Evolutionary conservation across 2,329 filamentous ascomycete genomes (phyloP).

Genomic region (Ceratocystis colombiana): DNA sequence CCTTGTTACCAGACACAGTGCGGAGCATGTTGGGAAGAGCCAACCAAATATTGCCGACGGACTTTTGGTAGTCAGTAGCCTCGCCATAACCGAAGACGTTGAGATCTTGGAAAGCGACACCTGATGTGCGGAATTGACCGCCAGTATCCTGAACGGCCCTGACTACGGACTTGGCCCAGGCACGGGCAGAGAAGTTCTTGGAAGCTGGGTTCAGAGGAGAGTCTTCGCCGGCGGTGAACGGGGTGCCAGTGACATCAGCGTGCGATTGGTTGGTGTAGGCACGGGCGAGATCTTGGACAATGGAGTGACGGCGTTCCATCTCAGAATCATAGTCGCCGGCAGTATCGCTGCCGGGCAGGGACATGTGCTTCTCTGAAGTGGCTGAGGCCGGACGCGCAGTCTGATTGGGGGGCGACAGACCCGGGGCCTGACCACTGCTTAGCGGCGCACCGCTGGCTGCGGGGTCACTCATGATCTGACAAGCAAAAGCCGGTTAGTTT

Average conservation of each 20-base stretch:
- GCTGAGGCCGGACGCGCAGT: constrained; percentile 13
- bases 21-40: constrained; percentile 38
- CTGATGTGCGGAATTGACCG: constrained; percentile 48
- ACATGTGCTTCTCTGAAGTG: constrained; percentile 24
- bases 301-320: constrained; percentile 42
- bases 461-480: constrained; percentile 17
- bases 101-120: constrained; percentile 56
- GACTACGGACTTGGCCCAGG: constrained; percentile 53
- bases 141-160: constrained; percentile 44
- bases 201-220: constrained; percentile 47
- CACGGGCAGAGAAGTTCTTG: constrained; percentile 43
- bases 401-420: constrained; percentile 10
- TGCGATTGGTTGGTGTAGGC: constrained; percentile 44
- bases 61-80: constrained; percentile 60
- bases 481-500: neutral
- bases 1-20: constrained; percentile 43
- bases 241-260: constrained; percentile 36
- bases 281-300: constrained; percentile 47
- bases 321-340: constrained; percentile 36
- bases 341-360: constrained; percentile 25
- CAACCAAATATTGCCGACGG: constrained; percentile 53
- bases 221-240: constrained; percentile 41
- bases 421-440: constrained; percentile 2
- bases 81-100: constrained; percentile 59
- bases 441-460: constrained; percentile 18